Evolutionary conservation across 441 rosid genomes (phyloP).

Genomic region (Metrosideros polymorpha): DNA sequence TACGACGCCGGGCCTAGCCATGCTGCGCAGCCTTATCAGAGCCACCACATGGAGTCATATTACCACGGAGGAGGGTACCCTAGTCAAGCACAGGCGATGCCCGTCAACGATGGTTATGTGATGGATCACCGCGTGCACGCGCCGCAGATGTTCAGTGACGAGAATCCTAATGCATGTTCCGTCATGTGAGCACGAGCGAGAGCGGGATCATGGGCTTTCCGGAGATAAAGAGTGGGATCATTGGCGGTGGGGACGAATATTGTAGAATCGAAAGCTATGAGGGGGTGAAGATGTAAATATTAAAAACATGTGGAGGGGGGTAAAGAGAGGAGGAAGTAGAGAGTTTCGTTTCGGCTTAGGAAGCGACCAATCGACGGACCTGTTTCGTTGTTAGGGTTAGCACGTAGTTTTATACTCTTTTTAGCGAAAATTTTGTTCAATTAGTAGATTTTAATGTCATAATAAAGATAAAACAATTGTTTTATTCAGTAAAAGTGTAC

Average conservation of each 20-base stretch:
- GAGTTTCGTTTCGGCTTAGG: not conserved
- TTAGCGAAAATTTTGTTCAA: not conserved
- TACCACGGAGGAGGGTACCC: not conserved
- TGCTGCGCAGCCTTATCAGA: not conserved
- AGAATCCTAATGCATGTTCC: constrained; percentile 47
- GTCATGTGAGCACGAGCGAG: constrained; percentile 26
- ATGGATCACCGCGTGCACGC: constrained; percentile 14
- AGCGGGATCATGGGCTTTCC: not conserved
- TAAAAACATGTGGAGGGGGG: not conserved
- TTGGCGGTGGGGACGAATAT: not conserved
- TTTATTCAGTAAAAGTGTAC: not conserved
- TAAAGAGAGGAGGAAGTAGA: not conserved
- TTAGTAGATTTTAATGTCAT: not conserved
- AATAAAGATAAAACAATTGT: not conserved
- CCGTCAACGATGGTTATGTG: constrained; percentile 11
- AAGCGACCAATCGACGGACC: not conserved
- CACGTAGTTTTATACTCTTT: not conserved
- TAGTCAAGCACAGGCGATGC: constrained; percentile 12
- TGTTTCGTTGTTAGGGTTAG: not conserved
- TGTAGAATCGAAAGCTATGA: too few species aligned
- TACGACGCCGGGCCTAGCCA: not conserved
- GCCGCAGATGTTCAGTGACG: constrained; percentile 52
- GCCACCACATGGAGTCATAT: not conserved
- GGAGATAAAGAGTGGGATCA: not conserved
- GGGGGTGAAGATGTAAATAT: not conserved